These are phyloP conservation scores for Exophiala xenobiotica DNA, from an alignment of 2,329 filamentous ascomycete species.

Conservation along the genomic window DNA sequence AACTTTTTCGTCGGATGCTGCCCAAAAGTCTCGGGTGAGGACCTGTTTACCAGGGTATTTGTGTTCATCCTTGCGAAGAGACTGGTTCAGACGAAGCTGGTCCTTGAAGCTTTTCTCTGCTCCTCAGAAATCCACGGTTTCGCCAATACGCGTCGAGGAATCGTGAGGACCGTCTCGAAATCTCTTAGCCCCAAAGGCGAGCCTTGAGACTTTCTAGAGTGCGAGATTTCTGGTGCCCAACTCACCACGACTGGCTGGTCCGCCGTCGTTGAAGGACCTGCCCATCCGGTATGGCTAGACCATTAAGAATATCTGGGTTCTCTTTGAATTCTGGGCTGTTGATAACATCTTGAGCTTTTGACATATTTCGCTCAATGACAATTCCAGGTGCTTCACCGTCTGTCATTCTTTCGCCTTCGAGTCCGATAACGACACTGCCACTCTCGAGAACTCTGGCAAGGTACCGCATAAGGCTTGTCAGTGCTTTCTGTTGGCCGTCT, in stretches of 20 bases:
- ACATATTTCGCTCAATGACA: slow-evolving; percentile 35
- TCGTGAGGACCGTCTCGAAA: too few relatives aligned
- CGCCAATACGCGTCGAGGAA: too few relatives aligned
- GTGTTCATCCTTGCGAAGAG: neutral
- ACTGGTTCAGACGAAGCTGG: neutral
- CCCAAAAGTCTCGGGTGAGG: neutral
- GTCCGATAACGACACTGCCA: slow-evolving; percentile 5
- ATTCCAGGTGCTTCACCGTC: slow-evolving; percentile 25
- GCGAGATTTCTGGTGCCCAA: neutral
- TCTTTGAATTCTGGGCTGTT: slow-evolving; percentile 31
- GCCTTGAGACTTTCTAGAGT: too few relatives aligned
- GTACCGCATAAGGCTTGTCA: slow-evolving; percentile 35
- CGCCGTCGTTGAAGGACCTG: slow-evolving; percentile 28
- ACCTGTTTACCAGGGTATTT: neutral
- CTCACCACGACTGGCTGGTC: slow-evolving; percentile 28
- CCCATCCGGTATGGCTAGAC: slow-evolving; percentile 29
- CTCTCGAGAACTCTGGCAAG: slow-evolving; percentile 32
- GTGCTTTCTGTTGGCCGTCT: slow-evolving; percentile 26
- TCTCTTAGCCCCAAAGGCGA: too few relatives aligned
- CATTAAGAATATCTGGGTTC: slow-evolving; percentile 33
- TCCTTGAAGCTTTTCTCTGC: neutral
- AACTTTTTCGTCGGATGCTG: too few relatives aligned
- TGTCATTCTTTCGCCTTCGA: slow-evolving; percentile 9
- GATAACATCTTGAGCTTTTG: slow-evolving; percentile 32
- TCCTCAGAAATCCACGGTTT: too few relatives aligned